phyloP scores from a whole-genome alignment of 768 basidiomycete genomes.

The Leccinum imitatum region DNA sequence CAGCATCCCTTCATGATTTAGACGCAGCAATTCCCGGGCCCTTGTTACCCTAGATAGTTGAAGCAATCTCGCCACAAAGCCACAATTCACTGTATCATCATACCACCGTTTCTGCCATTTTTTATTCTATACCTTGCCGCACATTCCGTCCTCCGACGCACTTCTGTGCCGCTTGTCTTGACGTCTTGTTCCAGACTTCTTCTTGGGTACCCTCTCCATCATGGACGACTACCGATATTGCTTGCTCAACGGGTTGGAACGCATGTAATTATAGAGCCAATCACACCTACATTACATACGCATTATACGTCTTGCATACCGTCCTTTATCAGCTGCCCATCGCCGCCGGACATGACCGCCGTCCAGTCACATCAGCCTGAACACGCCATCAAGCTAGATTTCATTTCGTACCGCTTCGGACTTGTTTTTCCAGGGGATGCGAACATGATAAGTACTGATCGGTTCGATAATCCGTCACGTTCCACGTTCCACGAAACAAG shows the following conservation, averaged over 20 bases:
- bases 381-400: background rate
- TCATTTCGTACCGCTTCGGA: slow-evolving; percentile 12
- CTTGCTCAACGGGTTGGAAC: slow-evolving; percentile 30
- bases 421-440: slow-evolving; percentile 12
- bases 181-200: slow-evolving; percentile 31
- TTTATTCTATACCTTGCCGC: slow-evolving; percentile 15
- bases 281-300: slow-evolving; percentile 30
- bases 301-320: slow-evolving; percentile 23
- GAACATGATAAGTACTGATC: slow-evolving; percentile 14
- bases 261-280: slow-evolving; percentile 33
- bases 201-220: slow-evolving; percentile 26
- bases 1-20: slow-evolving; percentile 37
- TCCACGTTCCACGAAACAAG: background rate
- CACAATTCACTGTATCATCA: slow-evolving; percentile 18
- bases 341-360: slow-evolving; percentile 7
- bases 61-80: slow-evolving; percentile 7
- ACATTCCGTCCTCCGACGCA: background rate
- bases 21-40: slow-evolving; percentile 15
- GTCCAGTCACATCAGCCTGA: background rate
- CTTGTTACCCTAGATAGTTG: slow-evolving; percentile 2
- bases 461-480: slow-evolving; percentile 4
- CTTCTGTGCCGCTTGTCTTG: slow-evolving; percentile 20
- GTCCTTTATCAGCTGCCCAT: slow-evolving; percentile 10
- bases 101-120: slow-evolving; percentile 4
- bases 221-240: slow-evolving; percentile 28